Evolutionary conservation across 495 filamentous ascomycete genomes (phyloP), one percentile per base, ranked within the genome.

Genomic region (Penicillium manginii): DNA sequence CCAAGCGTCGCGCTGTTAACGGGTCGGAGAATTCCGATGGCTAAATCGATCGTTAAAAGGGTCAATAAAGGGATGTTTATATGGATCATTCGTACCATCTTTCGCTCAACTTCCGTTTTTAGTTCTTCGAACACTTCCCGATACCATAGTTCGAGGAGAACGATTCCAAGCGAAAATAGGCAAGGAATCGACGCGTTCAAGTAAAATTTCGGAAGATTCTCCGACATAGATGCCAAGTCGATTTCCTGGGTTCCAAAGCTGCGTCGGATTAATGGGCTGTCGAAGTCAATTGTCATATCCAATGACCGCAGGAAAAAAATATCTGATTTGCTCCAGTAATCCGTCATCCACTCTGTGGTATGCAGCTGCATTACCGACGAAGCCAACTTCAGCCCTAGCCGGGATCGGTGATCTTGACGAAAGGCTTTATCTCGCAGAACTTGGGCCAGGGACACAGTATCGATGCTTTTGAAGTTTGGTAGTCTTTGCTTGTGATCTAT

Each of bases 261-360:
- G 10, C 51, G 37, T 43, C 51, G 19, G 11, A 54, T 45, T 9
- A 54, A 26, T 17, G 51, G 51, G 14, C 43, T 43, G 51, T 54
- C 51, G 39, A 54, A 43, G n/a, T 54, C 37, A 23, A 54, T 19
- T 6, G 31, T 21, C n/a, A 19, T 19, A 35, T 54, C 19, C 18
- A 14, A 45, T 19, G 51, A 54, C 7, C 35, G 37, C 35, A 54
- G 15, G 18, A 54, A 54, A 4, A 19, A 31, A 17, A 54, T 43
- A 19, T 26, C 51, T 15, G 35, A 43, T 17, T 42, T 18, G 6
- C 37, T 54, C 51, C 22, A 54, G 37, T 26, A 54, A 32, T 42
- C 21, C 2, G 51, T 26, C 18, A 42, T 7, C 37, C 37, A 54
- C 15, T 54, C 22, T 5, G 37, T 42, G 2, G 37, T 54, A 10